Base-by-base conservation (phyloP, 495 filamentous ascomycete genomes). In the Penicillium lividum region DNA sequence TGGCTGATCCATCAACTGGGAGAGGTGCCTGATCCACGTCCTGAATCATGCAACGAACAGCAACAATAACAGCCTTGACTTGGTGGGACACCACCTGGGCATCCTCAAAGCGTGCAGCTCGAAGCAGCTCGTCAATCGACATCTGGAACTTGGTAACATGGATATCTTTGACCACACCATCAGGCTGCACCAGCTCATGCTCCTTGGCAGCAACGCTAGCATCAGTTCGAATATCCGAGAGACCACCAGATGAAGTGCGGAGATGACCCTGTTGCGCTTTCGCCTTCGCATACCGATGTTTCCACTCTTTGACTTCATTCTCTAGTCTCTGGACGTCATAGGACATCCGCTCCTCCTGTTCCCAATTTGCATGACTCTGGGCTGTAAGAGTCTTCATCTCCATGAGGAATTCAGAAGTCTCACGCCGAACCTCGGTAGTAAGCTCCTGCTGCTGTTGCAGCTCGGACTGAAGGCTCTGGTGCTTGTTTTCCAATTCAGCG, bases 111-210 rank as follows among this genome's bases (percentile, higher is more conserved):
- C 93, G 86, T 4, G 90, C 91, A 43, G 79, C 79, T 36, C 85
- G 86, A n/a, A 98, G 78, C 5, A 98, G 83, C 65, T 97, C 94
- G 67, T 98, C 94, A 56, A 98, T 89, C 15, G 92, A 85, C 61
- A 97, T 88, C 69, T 98, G 94, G 80, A 96, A 98, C 61, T 90
- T 91, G 36, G 94, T 97, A 47, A 98, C 84, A 74, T 97, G 88
- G 22, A 97, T 84, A 72, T 97, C 93, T 72, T 88, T 90, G 48
- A 98, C 85, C 27, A 93, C 68, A 3, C 94, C 94, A 50, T 89
- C 80, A 9, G 83, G 79, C 56, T 88, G 80, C 22, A 87, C 80
- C 60, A 96, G 84, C 11, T 86, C 87, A 55, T 84, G 84, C 53
- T 93, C 88, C 51, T 85, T 85, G 38, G 85, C 77, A 51, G 85